Base-by-base conservation (phyloP, 2,329 filamentous ascomycete species). In the Colletotrichum liriopes region DNA sequence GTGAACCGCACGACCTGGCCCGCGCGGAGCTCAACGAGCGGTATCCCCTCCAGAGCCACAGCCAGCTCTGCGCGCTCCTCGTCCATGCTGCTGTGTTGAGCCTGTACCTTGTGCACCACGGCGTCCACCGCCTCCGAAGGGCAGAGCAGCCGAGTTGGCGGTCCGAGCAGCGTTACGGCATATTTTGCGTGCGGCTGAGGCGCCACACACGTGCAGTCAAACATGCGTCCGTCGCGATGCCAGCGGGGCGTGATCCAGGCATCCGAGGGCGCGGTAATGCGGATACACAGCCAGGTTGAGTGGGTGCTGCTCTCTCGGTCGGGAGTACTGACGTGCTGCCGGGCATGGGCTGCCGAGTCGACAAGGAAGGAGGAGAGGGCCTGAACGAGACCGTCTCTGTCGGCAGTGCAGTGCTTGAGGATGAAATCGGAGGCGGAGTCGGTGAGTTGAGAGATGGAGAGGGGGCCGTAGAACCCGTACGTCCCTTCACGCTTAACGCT, bases 191-290 rank as follows among this genome's bases (percentile, higher is more conserved):
- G 71, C 23, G 67, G 67, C 18, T 26, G 16, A 3, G 52, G 37
- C n/a, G 18, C 6, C 7, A 59, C 56, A 52, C 67, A 73, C 18
- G 23, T 23, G 39, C 71, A 73, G 3, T n/a, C 18, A 43, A 72
- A 71, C 67, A 73, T 73, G 37, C 63, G 49, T 5, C 67, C 71
- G 35, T 73, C 71, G 23, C 35, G 56, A 58, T 73, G 71, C 71
- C 71, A 73, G 20, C 71, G 62, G 26, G 71, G 71, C 9, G 60
- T 32, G 12, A 16, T 20, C 51, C 61, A 73, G 20, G 39, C 56
- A 16, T 61, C 29, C 6, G 60, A 51, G 32, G 71, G 54, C 16
- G 45, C 37, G 16, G 35, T 65, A 47, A 71, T 58, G 47, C 71
- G 60, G n/a, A 71, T 41, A 41, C 39, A 43, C 23, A 73, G 39